Evolutionary conservation across 2,329 filamentous ascomycete genomes (phyloP), one percentile per base, ranked within the genome.

Genomic region (Zasmidium angulare): DNA sequence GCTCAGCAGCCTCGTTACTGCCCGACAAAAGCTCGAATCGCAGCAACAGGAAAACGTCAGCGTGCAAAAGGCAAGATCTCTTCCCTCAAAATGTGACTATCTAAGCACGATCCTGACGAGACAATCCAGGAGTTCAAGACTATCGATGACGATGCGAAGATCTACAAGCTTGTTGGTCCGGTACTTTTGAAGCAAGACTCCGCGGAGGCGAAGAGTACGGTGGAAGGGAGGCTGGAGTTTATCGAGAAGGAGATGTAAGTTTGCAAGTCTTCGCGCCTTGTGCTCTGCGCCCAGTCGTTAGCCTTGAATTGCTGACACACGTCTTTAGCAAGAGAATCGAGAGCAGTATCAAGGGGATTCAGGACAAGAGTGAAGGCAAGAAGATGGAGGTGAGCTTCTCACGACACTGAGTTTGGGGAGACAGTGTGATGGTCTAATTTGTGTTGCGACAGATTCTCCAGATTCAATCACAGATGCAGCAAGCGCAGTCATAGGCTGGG

Each of bases 91-190:
- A n/a, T n/a, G n/a, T n/a, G n/a, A n/a, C n/a, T 4, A 40, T 26
- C 46, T 36, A n/a, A n/a, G 2, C 22, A n/a, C 40, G n/a, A 31
- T 47, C 4, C 19, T 31, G 20, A 29, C 26, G 29, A 43, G 22
- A 17, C 1, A 12, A 17, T 23, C 36, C 64, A 95, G 88, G 93
- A 98, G 76, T 98, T 98, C 75, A 82, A 86, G 46, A 82, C 84
- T 55, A 82, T 98, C 60, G 85, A 87, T 68, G 88, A 93, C 40
- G 89, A 89, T 68, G 89, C 96, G 71, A 91, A 87, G 64, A 96
- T 99, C 75, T 99, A 96, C 85, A 99, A 98, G 78, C 86, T 97
- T 46, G 87, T 96, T 50, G 95, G 95, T 0, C 95, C 95, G 0
- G 90, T 98, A 6, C 79, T 99, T 40, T 77, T 99, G 71, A 97